Conservation (phyloP, 768 basidiomycete genomes). For the Saitozyma sp. region DNA sequence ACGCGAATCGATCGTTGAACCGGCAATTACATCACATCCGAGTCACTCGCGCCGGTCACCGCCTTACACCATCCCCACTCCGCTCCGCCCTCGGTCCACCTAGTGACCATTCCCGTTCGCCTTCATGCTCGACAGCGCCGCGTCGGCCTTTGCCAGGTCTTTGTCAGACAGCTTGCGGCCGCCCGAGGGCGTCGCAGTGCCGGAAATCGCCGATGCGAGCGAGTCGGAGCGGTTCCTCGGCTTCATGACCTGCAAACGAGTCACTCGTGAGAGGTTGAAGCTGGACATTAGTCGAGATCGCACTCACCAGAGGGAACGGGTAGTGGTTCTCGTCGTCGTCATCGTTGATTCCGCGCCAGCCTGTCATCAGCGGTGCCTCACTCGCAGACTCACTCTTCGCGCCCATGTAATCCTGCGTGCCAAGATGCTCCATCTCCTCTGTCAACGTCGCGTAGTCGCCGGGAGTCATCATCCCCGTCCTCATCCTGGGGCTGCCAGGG, state of each 20-base stretch:
- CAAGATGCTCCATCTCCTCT: conserved; percentile 78
- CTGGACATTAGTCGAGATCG: not conserved
- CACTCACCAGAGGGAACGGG: conserved; percentile 50
- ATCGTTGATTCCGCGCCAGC: conserved; percentile 54
- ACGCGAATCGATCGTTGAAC: too few relatives aligned
- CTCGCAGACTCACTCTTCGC: conserved; percentile 67
- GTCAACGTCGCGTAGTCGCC: conserved; percentile 48
- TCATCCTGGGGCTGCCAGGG: conserved; percentile 83
- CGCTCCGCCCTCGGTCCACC: not conserved
- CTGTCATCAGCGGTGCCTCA: conserved; percentile 35
- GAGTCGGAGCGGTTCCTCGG: conserved; percentile 52
- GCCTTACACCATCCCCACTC: too few relatives aligned
- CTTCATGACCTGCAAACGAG: conserved; percentile 47
- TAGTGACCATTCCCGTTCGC: conserved; percentile 37
- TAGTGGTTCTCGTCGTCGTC: conserved; percentile 69
- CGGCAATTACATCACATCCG: too few relatives aligned
- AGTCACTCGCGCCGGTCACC: too few relatives aligned
- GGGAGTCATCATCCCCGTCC: conserved; percentile 80
- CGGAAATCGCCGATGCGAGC: conserved; percentile 67
- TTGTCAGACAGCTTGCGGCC: conserved; percentile 82
- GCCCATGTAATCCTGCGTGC: conserved; percentile 60
- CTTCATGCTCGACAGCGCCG: conserved; percentile 61
- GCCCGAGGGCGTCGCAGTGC: conserved; percentile 76
- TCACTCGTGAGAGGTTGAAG: not conserved
- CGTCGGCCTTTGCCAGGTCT: conserved; percentile 83